A percentile compares a stretch with the other conserved stretches of the same genome.
Evolutionary conservation across 2,329 filamentous ascomycete genomes (phyloP).

Genomic region (Sphaerulina musiva): DNA sequence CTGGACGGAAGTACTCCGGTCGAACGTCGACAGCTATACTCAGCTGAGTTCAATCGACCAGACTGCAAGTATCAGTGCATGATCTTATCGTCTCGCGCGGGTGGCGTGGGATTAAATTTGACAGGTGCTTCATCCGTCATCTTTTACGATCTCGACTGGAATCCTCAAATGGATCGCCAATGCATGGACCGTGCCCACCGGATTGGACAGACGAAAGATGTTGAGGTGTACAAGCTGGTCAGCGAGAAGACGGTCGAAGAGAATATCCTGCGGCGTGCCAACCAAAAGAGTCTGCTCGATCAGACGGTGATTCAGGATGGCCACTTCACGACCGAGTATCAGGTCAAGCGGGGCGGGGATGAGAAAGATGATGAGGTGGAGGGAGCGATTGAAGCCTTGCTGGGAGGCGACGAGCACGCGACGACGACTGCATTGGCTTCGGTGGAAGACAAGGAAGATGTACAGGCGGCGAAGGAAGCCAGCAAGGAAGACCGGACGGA

Average conservation of each 20-base stretch:
- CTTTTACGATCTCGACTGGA: constrained; percentile 99
- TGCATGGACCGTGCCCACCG: constrained; percentile 96
- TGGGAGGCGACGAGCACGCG: constrained; percentile 57
- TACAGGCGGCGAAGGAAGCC: constrained; percentile 76
- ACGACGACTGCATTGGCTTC: constrained; percentile 73
- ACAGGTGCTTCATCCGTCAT: constrained; percentile 97
- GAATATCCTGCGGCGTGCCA: constrained; percentile 92
- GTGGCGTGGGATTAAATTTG: constrained; percentile 90
- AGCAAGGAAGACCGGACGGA: constrained; percentile 82
- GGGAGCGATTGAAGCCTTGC: constrained; percentile 77
- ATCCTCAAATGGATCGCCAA: constrained; percentile 98
- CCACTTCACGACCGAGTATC: constrained; percentile 91
- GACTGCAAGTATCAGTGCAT: constrained; percentile 89
- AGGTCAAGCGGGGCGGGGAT: constrained; percentile 31
- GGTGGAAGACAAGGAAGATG: constrained; percentile 88
- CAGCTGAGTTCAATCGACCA: constrained; percentile 85
- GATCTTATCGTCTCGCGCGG: constrained; percentile 89
- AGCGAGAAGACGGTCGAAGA: constrained; percentile 76
- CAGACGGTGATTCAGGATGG: constrained; percentile 98
- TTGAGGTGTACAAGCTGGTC: constrained; percentile 79
- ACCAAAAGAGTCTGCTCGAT: constrained; percentile 95
- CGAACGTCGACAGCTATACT: constrained; percentile 89
- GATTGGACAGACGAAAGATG: constrained; percentile 93
- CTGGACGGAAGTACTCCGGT: constrained; percentile 95
- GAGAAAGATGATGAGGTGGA: constrained; percentile 61